Percentiles rank a stretch among this genome's conserved stretches.
These are phyloP conservation scores for Lachancea waltii DNA, from an alignment of 805 yeast species.

Conservation along the genomic window DNA sequence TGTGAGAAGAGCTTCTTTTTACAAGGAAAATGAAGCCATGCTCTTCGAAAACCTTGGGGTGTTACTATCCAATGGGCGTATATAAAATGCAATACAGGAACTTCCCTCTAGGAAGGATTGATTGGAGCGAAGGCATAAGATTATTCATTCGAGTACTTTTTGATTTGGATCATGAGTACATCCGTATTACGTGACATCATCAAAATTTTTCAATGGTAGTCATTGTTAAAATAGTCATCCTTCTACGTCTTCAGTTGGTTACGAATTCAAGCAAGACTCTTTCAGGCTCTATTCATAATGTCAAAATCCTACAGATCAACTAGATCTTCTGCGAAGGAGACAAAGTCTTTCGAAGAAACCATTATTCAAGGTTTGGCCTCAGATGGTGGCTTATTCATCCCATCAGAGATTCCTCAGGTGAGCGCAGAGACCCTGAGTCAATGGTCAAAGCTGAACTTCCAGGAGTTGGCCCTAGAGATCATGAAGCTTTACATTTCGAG, in stretches of 20 bases:
- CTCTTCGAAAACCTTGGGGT: slow-evolving; percentile 74
- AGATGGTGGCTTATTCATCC: slow-evolving; percentile 94
- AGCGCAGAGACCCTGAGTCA: slow-evolving; percentile 44
- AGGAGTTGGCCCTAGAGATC: slow-evolving; percentile 81
- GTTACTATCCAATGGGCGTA: slow-evolving; percentile 43
- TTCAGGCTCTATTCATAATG: slow-evolving; percentile 11
- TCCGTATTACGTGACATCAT: slow-evolving; percentile 1
- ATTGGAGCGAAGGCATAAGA: too few relatives aligned
- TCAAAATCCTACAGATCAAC: slow-evolving; percentile 74
- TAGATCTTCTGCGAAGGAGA: slow-evolving; percentile 49
- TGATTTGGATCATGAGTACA: neutral
- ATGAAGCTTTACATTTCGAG: slow-evolving; percentile 69
- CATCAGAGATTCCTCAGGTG: slow-evolving; percentile 70
- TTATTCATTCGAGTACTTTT: neutral
- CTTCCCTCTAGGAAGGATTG: neutral
- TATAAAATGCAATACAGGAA: slow-evolving; percentile 13
- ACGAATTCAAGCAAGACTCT: neutral
- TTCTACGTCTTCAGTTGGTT: neutral
- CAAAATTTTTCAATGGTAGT: slow-evolving; percentile 8
- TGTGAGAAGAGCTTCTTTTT: slow-evolving; percentile 79
- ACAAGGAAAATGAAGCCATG: slow-evolving; percentile 57
- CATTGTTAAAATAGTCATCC: neutral
- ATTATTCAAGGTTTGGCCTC: slow-evolving; percentile 88
- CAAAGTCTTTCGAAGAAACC: slow-evolving; percentile 69
- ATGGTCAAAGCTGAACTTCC: slow-evolving; percentile 75